Evolutionary conservation across 345 rosid species (phyloP), one percentile per base, ranked within the genome.

Genomic region (Populus pruinosa): DNA sequence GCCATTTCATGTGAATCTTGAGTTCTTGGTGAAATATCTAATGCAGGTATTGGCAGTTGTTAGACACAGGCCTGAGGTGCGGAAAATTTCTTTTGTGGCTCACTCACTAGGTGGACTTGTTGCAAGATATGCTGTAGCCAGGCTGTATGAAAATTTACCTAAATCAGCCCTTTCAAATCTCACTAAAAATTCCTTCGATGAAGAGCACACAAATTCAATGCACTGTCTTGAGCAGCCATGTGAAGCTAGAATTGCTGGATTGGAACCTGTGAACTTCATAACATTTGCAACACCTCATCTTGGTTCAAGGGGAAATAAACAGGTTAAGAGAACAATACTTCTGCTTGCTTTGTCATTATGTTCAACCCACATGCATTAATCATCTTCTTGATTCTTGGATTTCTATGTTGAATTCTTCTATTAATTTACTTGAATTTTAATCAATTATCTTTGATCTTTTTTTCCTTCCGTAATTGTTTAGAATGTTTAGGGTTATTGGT

Each of bases 261-360:
- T 93, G 85, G 92, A 95, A 77, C 96, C 99, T 47, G 86, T 93
- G 88, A 95, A 95, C 86, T 95, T 95, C 78, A 86, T 93, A 86
- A 95, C 99, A 44, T 82, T 91, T 86, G 98, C 99, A 38, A 88
- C 99, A 44, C 99, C 99, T 47, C 99, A 95, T 88, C 99, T 95
- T 88, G 99, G 99, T 76, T 90, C 94, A 43, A 90, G 88, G 82
- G 95, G 99, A 77, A 89, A 93, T 79, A 91, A 85, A 78, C 98
- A 95, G 92, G 99, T 91, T 80, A 76, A 66, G n/a, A 55, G 50
- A 67, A 69, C 76, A 69, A 69, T 59, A 17, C n/a, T 27, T 73
- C 56, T 8, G 33, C 35, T 2, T 50, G 65, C 31, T 49, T 33
- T 20, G 44, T 18, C 67, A 61, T n/a, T 59, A 12, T 41, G 14